A percentile compares a stretch with the other conserved stretches of the same genome.
phyloP scores from a whole-genome alignment of 441 rosid species.

The Hura crepitans region DNA sequence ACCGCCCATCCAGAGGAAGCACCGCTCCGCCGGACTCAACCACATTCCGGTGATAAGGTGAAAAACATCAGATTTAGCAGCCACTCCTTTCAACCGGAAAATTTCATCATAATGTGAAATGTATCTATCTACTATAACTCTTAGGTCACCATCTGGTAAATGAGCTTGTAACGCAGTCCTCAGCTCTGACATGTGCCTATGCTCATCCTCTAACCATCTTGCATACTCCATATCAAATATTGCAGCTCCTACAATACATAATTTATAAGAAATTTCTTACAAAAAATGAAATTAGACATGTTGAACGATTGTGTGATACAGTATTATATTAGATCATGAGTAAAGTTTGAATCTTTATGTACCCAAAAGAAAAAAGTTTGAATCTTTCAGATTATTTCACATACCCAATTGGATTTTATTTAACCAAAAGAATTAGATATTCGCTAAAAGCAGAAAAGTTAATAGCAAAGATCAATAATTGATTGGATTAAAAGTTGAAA shows the following conservation, averaged over 20 bases:
- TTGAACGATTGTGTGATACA: conserved; percentile 10
- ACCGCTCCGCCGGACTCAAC: conserved; percentile 90
- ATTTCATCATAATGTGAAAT: conserved; percentile 77
- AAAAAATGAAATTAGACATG: background rate
- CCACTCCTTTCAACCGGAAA: conserved; percentile 62
- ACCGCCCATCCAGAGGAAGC: conserved; percentile 98
- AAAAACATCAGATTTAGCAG: conserved; percentile 81
- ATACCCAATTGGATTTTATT: background rate
- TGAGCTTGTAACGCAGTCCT: conserved; percentile 83
- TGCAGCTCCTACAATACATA: conserved; percentile 51
- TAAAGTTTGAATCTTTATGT: background rate
- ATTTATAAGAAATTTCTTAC: background rate
- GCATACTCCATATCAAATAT: conserved; percentile 90
- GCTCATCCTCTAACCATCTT: conserved; percentile 89
- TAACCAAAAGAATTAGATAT: conserved; percentile 3
- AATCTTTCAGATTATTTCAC: background rate
- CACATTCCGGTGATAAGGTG: conserved; percentile 90
- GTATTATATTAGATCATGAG: too few relatives aligned
- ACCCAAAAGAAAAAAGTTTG: background rate
- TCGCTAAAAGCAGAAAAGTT: conserved; percentile 7
- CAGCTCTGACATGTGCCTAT: conserved; percentile 73
- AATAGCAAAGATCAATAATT: conserved; percentile 7
- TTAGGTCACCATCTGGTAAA: conserved; percentile 71
- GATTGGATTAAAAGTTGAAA: background rate
- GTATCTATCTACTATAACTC: conserved; percentile 69